Evolutionary conservation across 2,329 filamentous ascomycete genomes (phyloP), one percentile per base, ranked within the genome.

Genomic region (Penicillium sp.): DNA sequence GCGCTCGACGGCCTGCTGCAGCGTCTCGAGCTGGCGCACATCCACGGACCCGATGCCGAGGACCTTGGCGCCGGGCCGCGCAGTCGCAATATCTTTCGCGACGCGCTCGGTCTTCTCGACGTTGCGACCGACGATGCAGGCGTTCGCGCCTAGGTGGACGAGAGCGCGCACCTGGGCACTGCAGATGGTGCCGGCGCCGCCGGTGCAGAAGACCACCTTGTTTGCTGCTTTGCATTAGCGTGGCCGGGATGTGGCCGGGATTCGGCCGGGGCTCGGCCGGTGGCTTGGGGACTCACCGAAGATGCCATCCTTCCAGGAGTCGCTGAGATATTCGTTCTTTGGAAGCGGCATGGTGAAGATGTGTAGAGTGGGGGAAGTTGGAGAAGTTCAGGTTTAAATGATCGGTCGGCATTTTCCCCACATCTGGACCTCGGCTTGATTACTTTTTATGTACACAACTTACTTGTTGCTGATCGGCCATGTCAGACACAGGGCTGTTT

Each of bases 181-280:
- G 79, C 94, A 97, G 69, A 99, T 97, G 24, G 89, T 88, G 52
- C 94, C 93, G 5, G 92, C 92, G 49, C 94, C 94, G 55, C 94
- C 94, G 3, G 94, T 99, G 68, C 95, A 95, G 76, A 97, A 96
- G 63, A 93, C 85, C 43, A 97, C 92, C 68, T 94, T 93, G 71
- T 88, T 86, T 59, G 88, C 91, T 95, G 66, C 13, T 50, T 58
- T 53, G 18, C 62, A 58, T 48, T 39, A 57, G 36, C 29, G 27
- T 29, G 46, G 24, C 38, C 24, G 24, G 24, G 24, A 27, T 27
- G 5, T 8, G 24, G 24, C 24, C 24, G 24, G 24, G 24, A 27
- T 27, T 27, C 24, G 24, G 24, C 24, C 24, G 8, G 24, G 21
- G 14, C 29, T 29, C 18, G 10, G 24, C 32, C 31, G 8, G 22